These are phyloP conservation scores for Candida anutae DNA, from an alignment of 1,139 yeast species.

Conservation along the genomic window DNA sequence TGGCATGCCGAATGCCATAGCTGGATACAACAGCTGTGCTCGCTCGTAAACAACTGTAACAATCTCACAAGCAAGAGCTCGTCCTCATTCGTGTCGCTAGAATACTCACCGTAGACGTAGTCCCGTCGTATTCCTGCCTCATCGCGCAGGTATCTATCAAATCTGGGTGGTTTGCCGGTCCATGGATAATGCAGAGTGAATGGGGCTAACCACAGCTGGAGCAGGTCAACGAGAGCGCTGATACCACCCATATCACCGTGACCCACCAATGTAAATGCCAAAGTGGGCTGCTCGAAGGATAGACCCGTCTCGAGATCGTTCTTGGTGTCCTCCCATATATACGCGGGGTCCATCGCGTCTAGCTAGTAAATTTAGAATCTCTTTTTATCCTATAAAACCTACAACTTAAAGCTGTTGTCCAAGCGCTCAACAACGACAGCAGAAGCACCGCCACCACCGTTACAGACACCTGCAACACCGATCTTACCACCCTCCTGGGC, in stretches of 20 bases:
- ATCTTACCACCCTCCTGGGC: constrained; percentile 77
- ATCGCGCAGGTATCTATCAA: constrained; percentile 2
- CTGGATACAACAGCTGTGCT: constrained; percentile 34
- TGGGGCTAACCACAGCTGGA: constrained; percentile 17
- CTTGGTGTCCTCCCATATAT: not conserved
- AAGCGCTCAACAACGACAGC: constrained; percentile 62
- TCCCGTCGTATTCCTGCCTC: constrained; percentile 18
- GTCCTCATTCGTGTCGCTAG: constrained; percentile 37
- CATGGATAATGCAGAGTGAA: constrained; percentile 37
- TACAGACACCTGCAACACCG: constrained; percentile 94
- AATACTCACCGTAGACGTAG: constrained; percentile 37
- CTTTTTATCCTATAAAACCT: constrained; percentile 1
- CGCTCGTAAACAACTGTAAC: constrained; percentile 24
- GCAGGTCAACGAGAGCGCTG: not conserved
- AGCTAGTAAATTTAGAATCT: not conserved
- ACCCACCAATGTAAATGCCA: not conserved
- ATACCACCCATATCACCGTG: not conserved
- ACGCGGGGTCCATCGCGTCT: not conserved
- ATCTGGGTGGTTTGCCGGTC: constrained; percentile 5
- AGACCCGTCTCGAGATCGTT: not conserved
- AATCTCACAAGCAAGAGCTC: constrained; percentile 38
- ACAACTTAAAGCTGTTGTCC: constrained; percentile 18
- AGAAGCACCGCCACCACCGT: constrained; percentile 99
- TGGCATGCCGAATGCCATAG: constrained; percentile 45
- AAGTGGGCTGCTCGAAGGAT: not conserved